Evolutionary conservation across 306 rosid genomes (phyloP).

Genomic region (Luffa acutangula): DNA sequence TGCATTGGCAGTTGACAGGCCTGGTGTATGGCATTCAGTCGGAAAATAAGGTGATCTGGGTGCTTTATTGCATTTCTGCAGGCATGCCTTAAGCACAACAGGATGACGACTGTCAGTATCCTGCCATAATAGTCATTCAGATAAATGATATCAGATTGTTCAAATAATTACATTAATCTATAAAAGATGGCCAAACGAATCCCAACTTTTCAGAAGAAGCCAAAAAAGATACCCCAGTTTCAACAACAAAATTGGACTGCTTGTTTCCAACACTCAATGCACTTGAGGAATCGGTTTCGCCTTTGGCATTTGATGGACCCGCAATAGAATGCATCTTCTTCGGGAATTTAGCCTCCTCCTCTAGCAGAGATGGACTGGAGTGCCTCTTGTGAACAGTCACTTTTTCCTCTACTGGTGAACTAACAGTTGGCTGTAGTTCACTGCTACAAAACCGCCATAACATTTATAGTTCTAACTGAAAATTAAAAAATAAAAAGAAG

Average conservation of each 20-base stretch:
- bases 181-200: not conserved
- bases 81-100: constrained; percentile 25
- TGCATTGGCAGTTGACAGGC: constrained; percentile 44
- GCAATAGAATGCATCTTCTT: constrained; percentile 28
- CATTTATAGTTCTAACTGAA: not conserved
- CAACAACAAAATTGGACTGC: constrained; percentile 25
- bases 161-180: not conserved
- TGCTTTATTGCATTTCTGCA: constrained; percentile 53
- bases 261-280: constrained; percentile 22
- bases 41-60: constrained; percentile 27
- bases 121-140: constrained; percentile 26
- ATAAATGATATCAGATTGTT: not conserved
- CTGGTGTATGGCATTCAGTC: constrained; percentile 59
- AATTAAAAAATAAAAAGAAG: not conserved
- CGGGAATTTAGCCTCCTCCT: constrained; percentile 19
- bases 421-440: constrained; percentile 25
- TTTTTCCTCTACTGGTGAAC: constrained; percentile 29
- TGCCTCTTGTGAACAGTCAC: constrained; percentile 36
- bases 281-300: constrained; percentile 17
- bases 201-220: constrained; percentile 12
- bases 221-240: constrained; percentile 20
- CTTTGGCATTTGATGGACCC: constrained; percentile 19
- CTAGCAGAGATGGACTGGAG: constrained; percentile 20
- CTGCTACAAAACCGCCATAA: constrained; percentile 17
- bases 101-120: constrained; percentile 26